A percentile compares a stretch with the other conserved stretches of the same genome.
phyloP scores from a whole-genome alignment of 1,139 yeast species.

The Pneumocystis sp. region DNA sequence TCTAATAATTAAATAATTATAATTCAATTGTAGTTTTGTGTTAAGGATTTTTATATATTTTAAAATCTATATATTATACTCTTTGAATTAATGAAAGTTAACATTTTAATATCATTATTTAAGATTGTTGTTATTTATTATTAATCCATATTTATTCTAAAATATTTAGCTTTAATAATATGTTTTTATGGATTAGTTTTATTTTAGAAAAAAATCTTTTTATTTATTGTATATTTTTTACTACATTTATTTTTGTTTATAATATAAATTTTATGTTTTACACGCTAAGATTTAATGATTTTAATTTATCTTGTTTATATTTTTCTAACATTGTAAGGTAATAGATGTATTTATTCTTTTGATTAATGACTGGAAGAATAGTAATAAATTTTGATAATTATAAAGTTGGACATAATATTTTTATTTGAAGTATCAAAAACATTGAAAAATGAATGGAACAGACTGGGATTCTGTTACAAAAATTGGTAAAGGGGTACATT shows the following conservation, averaged over 20 bases:
- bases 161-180: too few relatives aligned
- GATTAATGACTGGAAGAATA: neutral
- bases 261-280: neutral
- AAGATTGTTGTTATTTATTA: too few relatives aligned
- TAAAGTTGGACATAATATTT: neutral
- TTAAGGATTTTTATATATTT: too few relatives aligned
- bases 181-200: too few relatives aligned
- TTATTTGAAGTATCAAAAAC: neutral
- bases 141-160: too few relatives aligned
- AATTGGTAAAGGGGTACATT: slow-evolving; percentile 1
- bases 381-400: neutral
- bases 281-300: neutral
- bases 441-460: slow-evolving; percentile 18
- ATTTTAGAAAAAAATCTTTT: too few relatives aligned
- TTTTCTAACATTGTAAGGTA: neutral
- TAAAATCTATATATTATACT: too few relatives aligned
- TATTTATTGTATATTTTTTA: too few relatives aligned
- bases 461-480: slow-evolving; percentile 88
- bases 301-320: neutral
- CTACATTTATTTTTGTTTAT: neutral
- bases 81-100: too few relatives aligned
- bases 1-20: too few relatives aligned
- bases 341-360: neutral
- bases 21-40: too few relatives aligned
- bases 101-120: too few relatives aligned